Conservation (phyloP, 2,329 filamentous ascomycete genomes). For the Scedosporium boydii region DNA sequence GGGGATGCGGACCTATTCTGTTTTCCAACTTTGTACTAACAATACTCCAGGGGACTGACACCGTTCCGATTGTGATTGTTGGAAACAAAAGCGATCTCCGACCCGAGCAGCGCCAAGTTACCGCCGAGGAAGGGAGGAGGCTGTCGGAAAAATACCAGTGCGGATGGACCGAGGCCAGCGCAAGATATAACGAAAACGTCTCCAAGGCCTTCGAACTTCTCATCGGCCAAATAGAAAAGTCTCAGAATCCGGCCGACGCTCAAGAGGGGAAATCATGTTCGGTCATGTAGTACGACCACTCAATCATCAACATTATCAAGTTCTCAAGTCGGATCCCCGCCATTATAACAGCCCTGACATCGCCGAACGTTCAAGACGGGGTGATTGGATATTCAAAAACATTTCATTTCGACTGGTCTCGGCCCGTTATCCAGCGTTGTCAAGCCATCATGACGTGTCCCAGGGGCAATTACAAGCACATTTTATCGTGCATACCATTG, state of each 20-base stretch:
- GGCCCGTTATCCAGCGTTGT: too few relatives aligned
- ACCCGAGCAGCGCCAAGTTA: conserved; percentile 87
- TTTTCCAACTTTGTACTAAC: not conserved
- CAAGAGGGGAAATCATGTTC: conserved; percentile 70
- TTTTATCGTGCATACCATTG: too few relatives aligned
- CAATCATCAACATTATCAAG: too few relatives aligned
- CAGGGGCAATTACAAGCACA: too few relatives aligned
- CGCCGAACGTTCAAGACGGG: too few relatives aligned
- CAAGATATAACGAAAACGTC: conserved; percentile 90
- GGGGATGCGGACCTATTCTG: too few relatives aligned
- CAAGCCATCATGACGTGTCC: too few relatives aligned
- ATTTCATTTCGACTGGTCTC: too few relatives aligned
- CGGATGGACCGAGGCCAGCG: conserved; percentile 90
- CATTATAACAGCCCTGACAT: too few relatives aligned
- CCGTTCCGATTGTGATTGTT: conserved; percentile 87
- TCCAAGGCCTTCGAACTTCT: conserved; percentile 86
- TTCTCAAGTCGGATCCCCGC: too few relatives aligned
- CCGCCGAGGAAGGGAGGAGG: conserved; percentile 73
- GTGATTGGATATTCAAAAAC: too few relatives aligned
- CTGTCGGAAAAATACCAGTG: conserved; percentile 82
- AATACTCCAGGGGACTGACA: conserved; percentile 65
- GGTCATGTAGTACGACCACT: conserved; percentile 57
- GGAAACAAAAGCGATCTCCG: conserved; percentile 95
- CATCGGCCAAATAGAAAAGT: conserved; percentile 90
- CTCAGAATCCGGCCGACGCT: conserved; percentile 80